Evolutionary conservation across 805 yeast species (phyloP).

Genomic region (Zygotorulaspora sp.): DNA sequence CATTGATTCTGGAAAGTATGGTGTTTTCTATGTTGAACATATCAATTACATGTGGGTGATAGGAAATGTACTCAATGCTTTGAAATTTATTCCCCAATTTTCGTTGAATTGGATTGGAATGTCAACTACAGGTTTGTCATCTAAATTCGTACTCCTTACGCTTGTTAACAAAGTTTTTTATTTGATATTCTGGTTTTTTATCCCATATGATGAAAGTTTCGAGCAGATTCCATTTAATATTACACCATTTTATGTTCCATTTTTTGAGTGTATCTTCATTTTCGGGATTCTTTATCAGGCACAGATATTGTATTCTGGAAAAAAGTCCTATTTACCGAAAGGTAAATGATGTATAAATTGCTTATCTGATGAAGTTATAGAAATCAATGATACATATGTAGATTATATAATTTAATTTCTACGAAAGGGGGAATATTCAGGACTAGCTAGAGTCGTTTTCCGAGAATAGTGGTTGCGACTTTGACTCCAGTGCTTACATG

Average conservation of each 20-base stretch:
- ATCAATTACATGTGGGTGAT: conserved; percentile 41
- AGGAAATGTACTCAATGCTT: conserved; percentile 23
- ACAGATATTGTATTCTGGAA: conserved; percentile 23
- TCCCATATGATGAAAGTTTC: conserved; percentile 8
- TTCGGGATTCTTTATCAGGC: conserved; percentile 26
- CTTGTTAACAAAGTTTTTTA: conserved; percentile 7
- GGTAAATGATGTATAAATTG: conserved; percentile 7
- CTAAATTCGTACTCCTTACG: conserved; percentile 20
- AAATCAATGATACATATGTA: too few relatives aligned
- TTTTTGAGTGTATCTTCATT: conserved; percentile 17
- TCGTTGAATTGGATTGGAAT: conserved; percentile 38
- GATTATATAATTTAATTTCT: too few relatives aligned
- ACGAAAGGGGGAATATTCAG: too few relatives aligned
- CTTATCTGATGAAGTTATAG: too few relatives aligned
- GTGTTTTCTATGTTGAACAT: conserved; percentile 39
- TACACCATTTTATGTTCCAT: conserved; percentile 18
- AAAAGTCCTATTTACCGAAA: conserved; percentile 22
- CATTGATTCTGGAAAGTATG: conserved; percentile 29
- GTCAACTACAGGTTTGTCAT: conserved; percentile 32
- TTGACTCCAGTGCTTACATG: conserved; percentile 58
- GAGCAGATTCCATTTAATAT: conserved; percentile 25
- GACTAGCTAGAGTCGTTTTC: conserved; percentile 45
- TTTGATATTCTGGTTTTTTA: conserved; percentile 3
- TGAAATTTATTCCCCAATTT: conserved; percentile 41
- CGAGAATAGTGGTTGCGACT: conserved; percentile 59